Percentiles rank a stretch among this genome's conserved stretches.
phyloP scores from a whole-genome alignment of 495 filamentous ascomycete genomes.

The Astrothelium subdiscretum region DNA sequence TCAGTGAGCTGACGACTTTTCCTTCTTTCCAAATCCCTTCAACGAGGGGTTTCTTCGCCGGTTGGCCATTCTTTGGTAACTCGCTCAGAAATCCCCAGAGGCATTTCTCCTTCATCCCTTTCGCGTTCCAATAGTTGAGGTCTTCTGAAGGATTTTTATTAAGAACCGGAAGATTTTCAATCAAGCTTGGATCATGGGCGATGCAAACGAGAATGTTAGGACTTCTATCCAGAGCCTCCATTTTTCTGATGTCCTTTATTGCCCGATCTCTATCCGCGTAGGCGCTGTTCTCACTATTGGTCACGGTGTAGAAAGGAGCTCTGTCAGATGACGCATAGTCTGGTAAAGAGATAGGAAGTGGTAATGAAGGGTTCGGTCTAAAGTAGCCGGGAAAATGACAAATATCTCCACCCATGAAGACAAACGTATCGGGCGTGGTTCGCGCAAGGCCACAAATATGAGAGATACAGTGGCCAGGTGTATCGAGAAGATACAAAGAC shows the following conservation, averaged over 20 bases:
- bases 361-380: neutral
- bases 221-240: constrained; percentile 2
- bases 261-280: neutral
- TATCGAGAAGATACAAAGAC: constrained; percentile 32
- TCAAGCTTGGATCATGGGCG: constrained; percentile 5
- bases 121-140: constrained; percentile 4
- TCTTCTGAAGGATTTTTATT: neutral
- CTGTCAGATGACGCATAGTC: neutral
- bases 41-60: neutral
- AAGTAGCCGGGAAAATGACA: constrained; percentile 11
- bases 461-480: constrained; percentile 33
- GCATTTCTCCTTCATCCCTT: constrained; percentile 3
- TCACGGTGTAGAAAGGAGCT: neutral
- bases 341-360: neutral
- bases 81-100: constrained; percentile 4
- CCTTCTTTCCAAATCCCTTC: constrained; percentile 3
- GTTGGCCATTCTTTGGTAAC: constrained; percentile 1
- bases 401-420: constrained; percentile 25
- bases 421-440: constrained; percentile 25
- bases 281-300: neutral
- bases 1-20: neutral
- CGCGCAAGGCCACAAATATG: constrained; percentile 34
- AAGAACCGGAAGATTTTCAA: neutral
- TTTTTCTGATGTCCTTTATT: neutral
- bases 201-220: constrained; percentile 1